Base-by-base conservation (phyloP, 2,329 filamentous ascomycete genomes). In the Pseudopyrenochaeta lycopersici region DNA sequence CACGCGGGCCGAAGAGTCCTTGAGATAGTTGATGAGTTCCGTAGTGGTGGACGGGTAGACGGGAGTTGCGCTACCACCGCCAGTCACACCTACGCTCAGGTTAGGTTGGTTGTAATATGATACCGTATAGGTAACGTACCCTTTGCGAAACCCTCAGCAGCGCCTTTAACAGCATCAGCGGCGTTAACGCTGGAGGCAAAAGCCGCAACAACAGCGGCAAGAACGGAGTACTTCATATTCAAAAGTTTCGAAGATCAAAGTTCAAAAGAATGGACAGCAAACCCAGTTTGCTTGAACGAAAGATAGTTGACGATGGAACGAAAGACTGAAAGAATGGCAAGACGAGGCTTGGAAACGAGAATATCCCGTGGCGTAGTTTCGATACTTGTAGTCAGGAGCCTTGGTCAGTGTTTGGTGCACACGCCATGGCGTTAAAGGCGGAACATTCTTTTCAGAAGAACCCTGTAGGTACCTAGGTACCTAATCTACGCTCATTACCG, bases 11-110 rank as follows among this genome's bases (percentile, higher is more conserved):
- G 76, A 69, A 49, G 72, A 74, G 70, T 87, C 84, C 7, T 78
- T 77, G 4, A 89, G 81, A 75, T 87, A 88, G 33, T 77, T 80
- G 70, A 83, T 81, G 41, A 88, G 81, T 80, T 89, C 78, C 20
- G 75, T 78, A 36, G 53, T 68, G 18, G 62, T 62, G 15, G 52
- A 49, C 10, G 64, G 64, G 52, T 68, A 66, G 32, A 68, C 64
- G 4, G 64, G 63, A 2, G 56, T 42, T 15, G 64, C 62, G 30
- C 41, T 60, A 29, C 64, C 63, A 41, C 64, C 64, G 50, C 64
- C 64, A 53, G 64, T 68, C 2, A 68, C 64, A 35, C 60, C 59
- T 62, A 14, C 5, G 6, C 1, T 3, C 18, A 2, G 23, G 21
- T 60, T 31, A 60, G 48, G 20, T 20, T 29, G 14, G 10, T 18